phyloP scores from a whole-genome alignment of 495 filamentous ascomycete species.

The Pseudevernia furfuracea region DNA sequence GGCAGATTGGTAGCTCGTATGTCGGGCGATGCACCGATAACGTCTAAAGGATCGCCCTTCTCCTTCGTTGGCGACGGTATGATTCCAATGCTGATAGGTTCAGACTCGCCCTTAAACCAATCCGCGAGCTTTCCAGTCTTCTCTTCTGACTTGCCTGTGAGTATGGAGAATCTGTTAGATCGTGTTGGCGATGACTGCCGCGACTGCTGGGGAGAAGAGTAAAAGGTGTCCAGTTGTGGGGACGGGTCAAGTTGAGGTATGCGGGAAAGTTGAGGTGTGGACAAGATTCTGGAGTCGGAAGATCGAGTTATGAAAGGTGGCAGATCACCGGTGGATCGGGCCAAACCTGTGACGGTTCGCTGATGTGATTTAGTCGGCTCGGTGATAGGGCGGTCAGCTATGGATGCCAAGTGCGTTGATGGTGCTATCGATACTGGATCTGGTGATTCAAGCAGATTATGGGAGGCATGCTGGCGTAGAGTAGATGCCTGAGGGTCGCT shows the following conservation, averaged over 20 bases:
- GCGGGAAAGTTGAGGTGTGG: not conserved
- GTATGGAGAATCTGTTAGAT: slow-evolving; percentile 3
- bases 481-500: not conserved
- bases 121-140: slow-evolving; percentile 34
- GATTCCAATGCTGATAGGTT: slow-evolving; percentile 40
- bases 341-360: not conserved
- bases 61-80: slow-evolving; percentile 29
- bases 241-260: not conserved
- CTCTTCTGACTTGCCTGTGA: not conserved
- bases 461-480: slow-evolving; percentile 1
- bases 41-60: slow-evolving; percentile 19
- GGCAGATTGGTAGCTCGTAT: slow-evolving; percentile 22
- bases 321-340: slow-evolving; percentile 4
- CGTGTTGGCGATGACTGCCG: slow-evolving; percentile 8
- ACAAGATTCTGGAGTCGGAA: not conserved
- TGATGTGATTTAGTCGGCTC: slow-evolving; percentile 8
- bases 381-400: not conserved
- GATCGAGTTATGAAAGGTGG: slow-evolving; percentile 7
- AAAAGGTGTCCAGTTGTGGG: not conserved
- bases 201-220: not conserved
- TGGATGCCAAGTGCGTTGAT: not conserved
- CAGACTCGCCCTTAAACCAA: slow-evolving; percentile 49
- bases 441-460: not conserved
- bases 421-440: not conserved
- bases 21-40: slow-evolving; percentile 20